These are phyloP conservation scores for Trichophaea hybrida DNA, from an alignment of 2,329 filamentous ascomycete species.

Conservation along the genomic window DNA sequence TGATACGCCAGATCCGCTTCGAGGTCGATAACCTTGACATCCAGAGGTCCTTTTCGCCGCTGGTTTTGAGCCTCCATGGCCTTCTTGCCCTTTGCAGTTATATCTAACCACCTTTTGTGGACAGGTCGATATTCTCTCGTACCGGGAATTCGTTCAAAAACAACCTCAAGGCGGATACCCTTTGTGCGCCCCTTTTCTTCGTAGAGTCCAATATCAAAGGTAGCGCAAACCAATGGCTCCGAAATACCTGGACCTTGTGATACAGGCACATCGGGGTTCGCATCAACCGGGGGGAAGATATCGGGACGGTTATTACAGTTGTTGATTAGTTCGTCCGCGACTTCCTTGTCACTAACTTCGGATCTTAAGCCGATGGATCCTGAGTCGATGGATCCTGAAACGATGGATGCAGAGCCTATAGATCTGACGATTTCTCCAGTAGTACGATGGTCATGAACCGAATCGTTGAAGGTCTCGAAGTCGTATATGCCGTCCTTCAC, in stretches of 20 bases:
- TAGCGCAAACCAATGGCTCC: slow-evolving; percentile 18
- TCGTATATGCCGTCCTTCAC: slow-evolving; percentile 12
- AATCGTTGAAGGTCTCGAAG: slow-evolving; percentile 18
- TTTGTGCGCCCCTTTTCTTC: background rate
- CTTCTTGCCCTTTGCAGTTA: slow-evolving; percentile 5
- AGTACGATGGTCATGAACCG: slow-evolving; percentile 17
- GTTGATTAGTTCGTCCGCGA: slow-evolving; percentile 17
- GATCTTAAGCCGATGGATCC: background rate
- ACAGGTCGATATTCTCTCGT: slow-evolving; percentile 17
- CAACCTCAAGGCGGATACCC: slow-evolving; percentile 20
- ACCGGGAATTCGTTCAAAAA: slow-evolving; percentile 20
- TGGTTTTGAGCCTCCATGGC: slow-evolving; percentile 4
- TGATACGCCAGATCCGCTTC: slow-evolving; percentile 24
- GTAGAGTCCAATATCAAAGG: slow-evolving; percentile 11
- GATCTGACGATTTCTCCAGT: slow-evolving; percentile 23
- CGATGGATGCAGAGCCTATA: background rate
- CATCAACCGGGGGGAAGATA: slow-evolving; percentile 18
- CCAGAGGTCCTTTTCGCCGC: slow-evolving; percentile 20
- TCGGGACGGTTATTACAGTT: slow-evolving; percentile 12
- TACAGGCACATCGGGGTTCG: background rate
- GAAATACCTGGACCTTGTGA: slow-evolving; percentile 5
- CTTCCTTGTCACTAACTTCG: slow-evolving; percentile 12
- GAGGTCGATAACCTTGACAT: slow-evolving; percentile 25
- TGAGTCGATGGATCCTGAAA: background rate
- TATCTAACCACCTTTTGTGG: slow-evolving; percentile 19